Conservation (phyloP, 805 yeast species). For the Yamadazyma sp. region DNA sequence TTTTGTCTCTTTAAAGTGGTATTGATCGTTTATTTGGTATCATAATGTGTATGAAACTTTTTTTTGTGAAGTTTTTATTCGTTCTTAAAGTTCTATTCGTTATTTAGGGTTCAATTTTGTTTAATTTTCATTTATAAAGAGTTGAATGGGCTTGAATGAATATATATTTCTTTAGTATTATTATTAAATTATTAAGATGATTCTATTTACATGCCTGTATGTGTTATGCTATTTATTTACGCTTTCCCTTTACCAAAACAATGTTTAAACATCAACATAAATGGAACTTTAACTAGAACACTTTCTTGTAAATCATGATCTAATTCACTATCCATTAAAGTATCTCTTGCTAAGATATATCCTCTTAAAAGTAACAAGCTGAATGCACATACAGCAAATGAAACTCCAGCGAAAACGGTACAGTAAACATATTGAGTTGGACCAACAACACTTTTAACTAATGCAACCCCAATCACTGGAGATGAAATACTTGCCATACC, state of each 20-base stretch:
- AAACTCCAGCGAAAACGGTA: constrained; percentile 57
- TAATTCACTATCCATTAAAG: not conserved
- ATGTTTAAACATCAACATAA: constrained; percentile 1
- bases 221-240: not conserved
- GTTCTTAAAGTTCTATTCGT: too few species aligned
- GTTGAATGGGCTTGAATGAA: too few species aligned
- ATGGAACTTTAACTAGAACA: constrained; percentile 5
- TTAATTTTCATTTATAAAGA: too few species aligned
- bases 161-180: too few species aligned
- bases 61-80: too few species aligned
- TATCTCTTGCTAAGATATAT: constrained; percentile 52
- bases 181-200: too few species aligned
- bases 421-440: constrained; percentile 52
- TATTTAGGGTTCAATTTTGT: too few species aligned
- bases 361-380: constrained; percentile 48
- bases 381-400: constrained; percentile 46
- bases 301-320: constrained; percentile 7
- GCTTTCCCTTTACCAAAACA: constrained; percentile 3
- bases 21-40: too few species aligned
- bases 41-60: too few species aligned
- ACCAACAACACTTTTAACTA: constrained; percentile 33
- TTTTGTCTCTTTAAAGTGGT: too few species aligned
- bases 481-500: constrained; percentile 53
- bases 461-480: constrained; percentile 57
- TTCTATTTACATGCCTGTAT: too few species aligned